phyloP scores from a whole-genome alignment of 495 filamentous ascomycete species.

The Penicillium paradoxum region DNA sequence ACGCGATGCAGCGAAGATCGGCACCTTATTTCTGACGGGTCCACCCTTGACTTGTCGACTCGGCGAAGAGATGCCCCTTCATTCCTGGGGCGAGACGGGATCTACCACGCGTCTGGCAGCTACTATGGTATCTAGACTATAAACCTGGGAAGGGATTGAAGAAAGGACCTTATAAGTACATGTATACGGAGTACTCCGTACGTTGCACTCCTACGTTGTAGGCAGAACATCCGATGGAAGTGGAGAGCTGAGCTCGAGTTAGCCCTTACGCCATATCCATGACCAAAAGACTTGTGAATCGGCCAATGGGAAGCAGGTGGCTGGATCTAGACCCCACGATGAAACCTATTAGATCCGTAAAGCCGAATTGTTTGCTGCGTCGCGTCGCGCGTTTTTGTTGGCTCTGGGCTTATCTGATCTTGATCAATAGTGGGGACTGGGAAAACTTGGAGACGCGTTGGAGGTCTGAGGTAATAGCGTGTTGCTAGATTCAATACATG shows the following conservation, averaged over 20 bases:
- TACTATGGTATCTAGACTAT: too few relatives aligned
- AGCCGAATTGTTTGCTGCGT: conserved; percentile 19
- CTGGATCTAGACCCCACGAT: conserved; percentile 6
- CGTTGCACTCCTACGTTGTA: too few relatives aligned
- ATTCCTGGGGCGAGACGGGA: conserved; percentile 14
- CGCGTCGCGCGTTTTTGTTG: conserved; percentile 21
- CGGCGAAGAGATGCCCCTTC: conserved; percentile 13
- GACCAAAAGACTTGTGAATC: not conserved
- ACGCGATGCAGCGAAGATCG: not conserved
- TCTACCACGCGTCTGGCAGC: not conserved
- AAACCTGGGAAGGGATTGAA: too few relatives aligned
- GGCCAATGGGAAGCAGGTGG: not conserved
- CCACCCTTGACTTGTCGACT: too few relatives aligned
- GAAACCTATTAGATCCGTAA: conserved; percentile 25
- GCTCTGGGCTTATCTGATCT: conserved; percentile 26
- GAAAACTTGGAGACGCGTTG: conserved; percentile 19
- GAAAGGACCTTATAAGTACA: too few relatives aligned
- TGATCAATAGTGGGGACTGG: conserved; percentile 20
- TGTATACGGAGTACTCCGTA: not conserved
- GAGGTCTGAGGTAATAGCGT: not conserved
- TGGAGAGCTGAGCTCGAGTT: conserved; percentile 1
- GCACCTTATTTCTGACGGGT: not conserved
- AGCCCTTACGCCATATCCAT: not conserved
- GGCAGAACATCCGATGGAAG: too few relatives aligned
- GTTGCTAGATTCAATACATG: not conserved